phyloP scores from a whole-genome alignment of 1,284 basidiomycete species.

The Leccinum subfulvum region DNA sequence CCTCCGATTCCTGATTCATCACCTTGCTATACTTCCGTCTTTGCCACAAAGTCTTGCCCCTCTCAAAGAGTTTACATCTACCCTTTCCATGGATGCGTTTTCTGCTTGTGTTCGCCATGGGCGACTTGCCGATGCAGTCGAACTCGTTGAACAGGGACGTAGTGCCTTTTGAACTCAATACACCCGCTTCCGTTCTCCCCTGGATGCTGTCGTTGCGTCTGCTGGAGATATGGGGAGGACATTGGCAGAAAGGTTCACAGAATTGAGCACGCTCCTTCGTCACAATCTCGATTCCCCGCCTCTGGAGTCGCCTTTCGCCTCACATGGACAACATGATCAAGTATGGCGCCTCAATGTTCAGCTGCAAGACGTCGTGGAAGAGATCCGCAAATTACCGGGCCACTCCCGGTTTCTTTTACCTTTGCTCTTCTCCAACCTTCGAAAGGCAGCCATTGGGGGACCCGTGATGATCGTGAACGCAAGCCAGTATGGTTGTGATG shows the following conservation, averaged over 20 bases:
- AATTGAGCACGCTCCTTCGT: background rate
- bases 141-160: background rate
- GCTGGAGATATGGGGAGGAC: background rate
- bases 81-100: background rate
- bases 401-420: slow-evolving; percentile 18
- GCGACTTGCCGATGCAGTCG: background rate
- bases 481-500: background rate
- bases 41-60: background rate
- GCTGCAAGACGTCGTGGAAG: background rate
- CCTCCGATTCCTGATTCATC: slow-evolving; percentile 2
- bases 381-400: slow-evolving; percentile 6
- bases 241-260: background rate
- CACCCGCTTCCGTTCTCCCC: background rate
- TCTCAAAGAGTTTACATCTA: slow-evolving; percentile 8
- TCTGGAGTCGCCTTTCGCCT: background rate
- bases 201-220: background rate
- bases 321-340: background rate
- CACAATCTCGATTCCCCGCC: background rate
- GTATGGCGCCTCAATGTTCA: background rate
- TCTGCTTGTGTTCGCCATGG: background rate
- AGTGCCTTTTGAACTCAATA: background rate
- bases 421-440: background rate
- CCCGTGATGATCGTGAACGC: background rate
- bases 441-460: background rate
- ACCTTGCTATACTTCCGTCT: slow-evolving; percentile 5